Conservation (phyloP, 345 rosid species). For the Rhodomyrtus tomentosa region DNA sequence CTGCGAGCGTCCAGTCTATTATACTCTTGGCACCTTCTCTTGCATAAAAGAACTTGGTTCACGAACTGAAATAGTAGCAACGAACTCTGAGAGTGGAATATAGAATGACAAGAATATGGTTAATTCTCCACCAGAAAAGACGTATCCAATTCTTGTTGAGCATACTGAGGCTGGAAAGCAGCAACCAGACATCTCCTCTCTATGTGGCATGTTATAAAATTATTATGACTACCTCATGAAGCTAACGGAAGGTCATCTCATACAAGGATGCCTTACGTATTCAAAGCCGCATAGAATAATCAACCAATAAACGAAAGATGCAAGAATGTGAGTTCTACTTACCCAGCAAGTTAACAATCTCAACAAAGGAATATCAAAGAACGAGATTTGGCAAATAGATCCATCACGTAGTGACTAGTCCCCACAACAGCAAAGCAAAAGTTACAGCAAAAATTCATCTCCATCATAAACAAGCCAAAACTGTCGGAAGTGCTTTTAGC, state of each 20-base stretch:
- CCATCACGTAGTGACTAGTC: background rate
- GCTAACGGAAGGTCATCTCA: background rate
- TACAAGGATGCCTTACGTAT: background rate
- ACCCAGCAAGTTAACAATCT: background rate
- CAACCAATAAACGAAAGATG: background rate
- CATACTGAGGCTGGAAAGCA: background rate
- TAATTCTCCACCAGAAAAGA: background rate
- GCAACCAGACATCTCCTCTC: background rate
- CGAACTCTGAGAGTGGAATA: background rate
- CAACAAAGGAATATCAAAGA: background rate
- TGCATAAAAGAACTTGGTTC: slow-evolving; percentile 82
- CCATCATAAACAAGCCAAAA: background rate
- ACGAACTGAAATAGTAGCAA: slow-evolving; percentile 44
- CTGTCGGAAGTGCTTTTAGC: background rate
- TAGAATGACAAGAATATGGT: background rate
- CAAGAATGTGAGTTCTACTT: background rate
- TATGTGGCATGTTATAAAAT: background rate
- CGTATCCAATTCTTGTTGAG: background rate
- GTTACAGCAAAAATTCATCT: background rate
- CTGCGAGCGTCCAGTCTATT: slow-evolving; percentile 75
- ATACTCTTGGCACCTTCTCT: slow-evolving; percentile 85
- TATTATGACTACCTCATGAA: background rate
- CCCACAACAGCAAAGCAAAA: background rate
- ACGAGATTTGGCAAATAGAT: background rate
- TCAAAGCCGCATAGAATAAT: background rate